Base-by-base conservation (phyloP, 2,329 filamentous ascomycete species). In the Microcyclosporella mali region DNA sequence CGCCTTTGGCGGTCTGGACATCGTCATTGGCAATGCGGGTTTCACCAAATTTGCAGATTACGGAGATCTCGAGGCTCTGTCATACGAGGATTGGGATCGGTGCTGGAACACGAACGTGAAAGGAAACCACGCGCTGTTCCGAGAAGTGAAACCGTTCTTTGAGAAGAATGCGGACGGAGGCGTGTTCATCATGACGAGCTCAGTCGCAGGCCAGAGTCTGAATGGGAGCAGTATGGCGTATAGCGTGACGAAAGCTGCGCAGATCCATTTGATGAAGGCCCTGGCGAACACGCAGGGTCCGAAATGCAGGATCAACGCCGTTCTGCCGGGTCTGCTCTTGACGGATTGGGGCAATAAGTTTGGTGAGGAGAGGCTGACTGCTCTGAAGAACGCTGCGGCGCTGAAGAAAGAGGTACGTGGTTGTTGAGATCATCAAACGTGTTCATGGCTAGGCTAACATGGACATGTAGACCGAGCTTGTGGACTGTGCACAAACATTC, bases 1-100 rank as follows among this genome's bases (percentile, higher is more conserved):
- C 18, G 65, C 64, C n/a, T 71, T 87, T 50, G 84, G 82, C 3
- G 78, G 81, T 1, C 63, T 92, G n/a, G 85, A 92, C 65, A 73
- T 88, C 31, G 70, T 92, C 34, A 78, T 90, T 56, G 84, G 82
- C 2, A 92, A 92, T 62, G 84, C 83, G 14, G 79, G 79, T 17
- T 83, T 77, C 74, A 82, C 79, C 1, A 75, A 74, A 47, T 75
- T 82, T 50, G 67, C 72, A 18, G 65, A 68, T 2, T 82, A 80
- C 57, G 66, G 61, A 14, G 75, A 82, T 55, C 65, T 82, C 10
- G 67, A 80, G 50, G 74, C 74, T 10, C 68, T 81, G 64, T 66
- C 62, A 31, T 76, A 81, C 43, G 74, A 72, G 3, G 79, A 83
- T 29, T 83, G 79, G 79, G 77, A 82, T 51, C 78, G 73, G 70